These are phyloP conservation scores for Phytopythium ostracodes DNA, from an alignment of 352 stramenopile genomes.

Conservation along the genomic window DNA sequence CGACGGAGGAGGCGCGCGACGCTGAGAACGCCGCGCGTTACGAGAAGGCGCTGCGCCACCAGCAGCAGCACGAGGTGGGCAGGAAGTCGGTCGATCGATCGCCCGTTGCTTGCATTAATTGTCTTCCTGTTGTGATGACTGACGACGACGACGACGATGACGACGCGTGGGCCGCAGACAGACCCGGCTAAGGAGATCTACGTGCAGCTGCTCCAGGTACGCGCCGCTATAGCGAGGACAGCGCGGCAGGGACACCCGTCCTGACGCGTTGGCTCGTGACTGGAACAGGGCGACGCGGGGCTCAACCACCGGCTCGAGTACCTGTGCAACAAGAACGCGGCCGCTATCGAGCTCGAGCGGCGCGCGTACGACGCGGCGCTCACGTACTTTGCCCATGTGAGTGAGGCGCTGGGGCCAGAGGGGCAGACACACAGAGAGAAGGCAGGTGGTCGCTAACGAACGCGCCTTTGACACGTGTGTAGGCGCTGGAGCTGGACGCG, in stretches of 20 bases:
- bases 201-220: slow-evolving; percentile 22
- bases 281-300: slow-evolving; percentile 13
- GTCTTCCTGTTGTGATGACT: background rate
- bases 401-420: background rate
- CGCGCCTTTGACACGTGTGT: too few species aligned
- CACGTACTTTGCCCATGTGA: slow-evolving; percentile 39
- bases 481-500: slow-evolving; percentile 54
- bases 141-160: background rate
- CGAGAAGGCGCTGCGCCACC: slow-evolving; percentile 56
- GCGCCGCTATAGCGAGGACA: background rate
- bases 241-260: background rate
- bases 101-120: background rate
- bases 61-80: slow-evolving; percentile 49
- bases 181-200: slow-evolving; percentile 38
- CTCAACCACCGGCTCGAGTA: slow-evolving; percentile 53
- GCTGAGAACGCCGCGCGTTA: slow-evolving; percentile 56
- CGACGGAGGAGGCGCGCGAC: slow-evolving; percentile 68
- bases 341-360: slow-evolving; percentile 47
- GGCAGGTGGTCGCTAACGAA: too few species aligned
- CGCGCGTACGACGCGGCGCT: slow-evolving; percentile 37
- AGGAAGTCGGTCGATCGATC: too few species aligned
- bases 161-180: slow-evolving; percentile 10
- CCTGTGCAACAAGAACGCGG: slow-evolving; percentile 68
- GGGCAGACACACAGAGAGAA: too few species aligned
- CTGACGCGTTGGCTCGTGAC: background rate